Conservation (phyloP, 257 asterid genomes). For the Cordia subcordata region DNA sequence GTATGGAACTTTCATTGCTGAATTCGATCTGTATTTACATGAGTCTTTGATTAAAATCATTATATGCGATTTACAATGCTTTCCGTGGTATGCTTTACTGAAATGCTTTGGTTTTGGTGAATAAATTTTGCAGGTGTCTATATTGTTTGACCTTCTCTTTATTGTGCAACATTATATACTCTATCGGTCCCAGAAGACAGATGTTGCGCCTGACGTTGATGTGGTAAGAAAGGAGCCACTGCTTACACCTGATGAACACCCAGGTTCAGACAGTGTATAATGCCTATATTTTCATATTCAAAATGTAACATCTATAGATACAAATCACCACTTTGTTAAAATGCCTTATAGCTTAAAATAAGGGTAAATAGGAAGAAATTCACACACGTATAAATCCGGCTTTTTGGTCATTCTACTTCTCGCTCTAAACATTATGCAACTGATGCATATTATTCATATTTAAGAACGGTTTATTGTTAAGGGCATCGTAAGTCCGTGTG, state of each 20-base stretch:
- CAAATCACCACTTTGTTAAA: no score
- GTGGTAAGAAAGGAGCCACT: conserved; percentile 59
- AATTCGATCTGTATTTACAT: not conserved
- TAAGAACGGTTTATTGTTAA: no score
- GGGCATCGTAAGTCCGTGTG: no score
- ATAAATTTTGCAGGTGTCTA: conserved; percentile 49
- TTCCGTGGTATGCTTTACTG: conserved; percentile 1
- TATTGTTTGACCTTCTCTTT: conserved; percentile 75
- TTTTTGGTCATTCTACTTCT: not conserved
- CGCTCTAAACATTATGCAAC: not conserved
- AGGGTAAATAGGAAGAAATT: no score
- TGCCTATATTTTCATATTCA: not conserved
- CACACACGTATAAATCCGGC: no score
- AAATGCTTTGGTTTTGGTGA: not conserved
- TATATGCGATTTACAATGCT: not conserved
- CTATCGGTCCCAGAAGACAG: conserved; percentile 38
- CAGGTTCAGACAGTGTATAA: conserved; percentile 32
- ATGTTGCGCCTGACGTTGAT: conserved; percentile 19
- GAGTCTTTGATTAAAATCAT: not conserved
- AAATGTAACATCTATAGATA: not conserved
- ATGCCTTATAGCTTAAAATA: no score
- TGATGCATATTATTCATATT: not conserved
- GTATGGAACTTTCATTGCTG: conserved; percentile 29
- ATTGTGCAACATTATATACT: conserved; percentile 79
- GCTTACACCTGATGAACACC: conserved; percentile 33